phyloP scores from a whole-genome alignment of 116 monocot genomes.

The Trichopus zeylanicus region DNA sequence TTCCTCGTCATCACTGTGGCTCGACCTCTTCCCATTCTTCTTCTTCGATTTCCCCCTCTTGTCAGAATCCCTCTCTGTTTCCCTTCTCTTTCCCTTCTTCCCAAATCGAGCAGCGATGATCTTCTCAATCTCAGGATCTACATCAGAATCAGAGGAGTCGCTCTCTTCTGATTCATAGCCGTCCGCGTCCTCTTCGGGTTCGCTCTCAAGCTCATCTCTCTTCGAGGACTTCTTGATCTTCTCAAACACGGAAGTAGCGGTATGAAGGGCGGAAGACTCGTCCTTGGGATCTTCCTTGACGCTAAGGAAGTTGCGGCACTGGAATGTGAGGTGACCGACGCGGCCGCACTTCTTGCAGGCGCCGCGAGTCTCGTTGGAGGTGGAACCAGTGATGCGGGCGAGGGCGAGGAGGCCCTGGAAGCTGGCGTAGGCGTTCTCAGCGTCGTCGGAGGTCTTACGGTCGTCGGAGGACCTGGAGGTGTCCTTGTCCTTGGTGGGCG shows the following conservation, averaged over 20 bases:
- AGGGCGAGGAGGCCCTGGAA: constrained; percentile 97
- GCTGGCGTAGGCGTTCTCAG: constrained; percentile 77
- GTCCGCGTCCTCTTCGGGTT: constrained; percentile 22
- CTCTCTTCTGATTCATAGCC: constrained; percentile 22
- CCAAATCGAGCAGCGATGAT: constrained; percentile 60
- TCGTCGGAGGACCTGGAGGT: constrained; percentile 10
- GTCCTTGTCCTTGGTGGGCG: constrained; percentile 59
- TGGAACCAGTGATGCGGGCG: constrained; percentile 70
- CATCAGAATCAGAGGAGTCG: constrained; percentile 60
- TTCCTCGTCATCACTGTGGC: constrained; percentile 11
- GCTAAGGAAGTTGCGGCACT: constrained; percentile 91
- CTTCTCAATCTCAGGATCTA: constrained; percentile 83
- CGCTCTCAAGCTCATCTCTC: constrained; percentile 15
- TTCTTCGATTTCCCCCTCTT: constrained; percentile 27
- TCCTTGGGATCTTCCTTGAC: constrained; percentile 53
- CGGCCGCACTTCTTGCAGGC: constrained; percentile 91
- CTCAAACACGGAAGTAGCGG: constrained; percentile 40
- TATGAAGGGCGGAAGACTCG: constrained; percentile 16
- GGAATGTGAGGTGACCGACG: constrained; percentile 87
- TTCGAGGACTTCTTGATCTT: constrained; percentile 38
- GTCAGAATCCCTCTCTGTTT: background rate
- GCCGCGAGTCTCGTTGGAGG: constrained; percentile 71
- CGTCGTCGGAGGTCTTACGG: constrained; percentile 8
- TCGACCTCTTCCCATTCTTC: no score
- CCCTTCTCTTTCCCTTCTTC: constrained; percentile 29